Evolutionary conservation across 345 rosid genomes (phyloP).

Genomic region (Eucalyptus sideroxylon): DNA sequence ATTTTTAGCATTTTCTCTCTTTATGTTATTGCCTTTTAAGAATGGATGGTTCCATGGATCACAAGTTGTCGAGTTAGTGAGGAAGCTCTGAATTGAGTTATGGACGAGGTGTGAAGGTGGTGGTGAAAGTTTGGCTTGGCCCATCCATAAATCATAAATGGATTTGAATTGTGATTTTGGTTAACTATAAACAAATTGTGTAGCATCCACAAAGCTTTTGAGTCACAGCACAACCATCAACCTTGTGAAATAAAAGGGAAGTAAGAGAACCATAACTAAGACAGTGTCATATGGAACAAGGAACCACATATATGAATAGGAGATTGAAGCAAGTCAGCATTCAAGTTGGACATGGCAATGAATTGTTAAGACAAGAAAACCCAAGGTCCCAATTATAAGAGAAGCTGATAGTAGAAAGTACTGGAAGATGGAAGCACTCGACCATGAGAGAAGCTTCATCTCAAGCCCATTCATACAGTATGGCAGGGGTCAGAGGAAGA

Average conservation of each 20-base stretch:
- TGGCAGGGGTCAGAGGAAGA: constrained; percentile 54
- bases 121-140: too few species aligned
- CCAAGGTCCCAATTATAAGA: neutral
- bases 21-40: too few species aligned
- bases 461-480: constrained; percentile 81
- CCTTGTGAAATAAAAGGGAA: constrained; percentile 20
- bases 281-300: neutral
- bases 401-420: neutral
- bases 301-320: neutral
- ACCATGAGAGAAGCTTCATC: constrained; percentile 68
- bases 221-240: constrained; percentile 17
- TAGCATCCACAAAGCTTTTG: constrained; percentile 41
- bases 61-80: too few species aligned
- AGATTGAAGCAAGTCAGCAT: neutral
- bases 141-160: too few species aligned
- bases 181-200: too few species aligned
- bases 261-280: neutral
- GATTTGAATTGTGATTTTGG: too few species aligned
- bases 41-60: too few species aligned
- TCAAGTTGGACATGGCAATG: neutral
- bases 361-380: neutral
- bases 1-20: too few species aligned
- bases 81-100: too few species aligned
- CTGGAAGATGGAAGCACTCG: constrained; percentile 7
- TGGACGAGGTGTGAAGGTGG: fast-evolving